Base-by-base conservation (phyloP, 768 basidiomycete species). In the Tylopilus intermedius region DNA sequence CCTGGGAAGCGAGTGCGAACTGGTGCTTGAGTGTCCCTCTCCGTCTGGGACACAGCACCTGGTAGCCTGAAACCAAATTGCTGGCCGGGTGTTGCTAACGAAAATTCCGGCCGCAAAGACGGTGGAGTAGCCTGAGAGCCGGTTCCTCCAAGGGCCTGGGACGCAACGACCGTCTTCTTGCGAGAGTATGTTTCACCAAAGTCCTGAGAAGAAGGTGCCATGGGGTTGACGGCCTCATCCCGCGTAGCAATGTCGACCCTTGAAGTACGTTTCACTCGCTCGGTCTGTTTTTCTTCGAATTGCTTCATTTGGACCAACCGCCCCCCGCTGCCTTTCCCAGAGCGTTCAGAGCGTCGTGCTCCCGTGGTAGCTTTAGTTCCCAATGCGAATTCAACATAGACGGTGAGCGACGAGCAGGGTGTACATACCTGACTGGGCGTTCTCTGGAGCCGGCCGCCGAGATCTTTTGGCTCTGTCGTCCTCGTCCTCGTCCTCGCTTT, bases 171-270 rank as follows among this genome's bases (percentile, higher is more conserved):
- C 38, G 3, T 4, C 5, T 15, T 1, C 2, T 26, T 10, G 4
- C 9, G 24, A 45, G 3, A 10, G 30, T 6, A 4, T 4, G 24
- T 24, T 24, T 24, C 30, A 30, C 30, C 30, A 30, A 10, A 3
- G 30, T 46, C 21, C 15, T 46, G 22, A 13, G 15, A 41, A 8
- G 46, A 38, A 1, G 43, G 50, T 8, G 47, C 55, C 55, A 56
- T 56, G 4, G 47, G 51, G n/a, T 56, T 56, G 11, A 52, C 13
- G 7, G 18, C 15, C 15, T 53, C 10, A 1, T 32, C 38, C 35
- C 53, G 35, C 4, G 22, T 49, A 15, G 51, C 43, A 2, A 45
- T 24, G 27, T 56, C 30, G 3, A 53, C 13, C 21, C 27, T 46
- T n/a, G 41, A 43, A n/a, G n/a, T n/a, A n/a, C n/a, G n/a, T n/a